A percentile compares a stretch with the other conserved stretches of the same genome.
Conservation (phyloP, 192 early-diverging fungal species). For the Coemansia erecta region DNA sequence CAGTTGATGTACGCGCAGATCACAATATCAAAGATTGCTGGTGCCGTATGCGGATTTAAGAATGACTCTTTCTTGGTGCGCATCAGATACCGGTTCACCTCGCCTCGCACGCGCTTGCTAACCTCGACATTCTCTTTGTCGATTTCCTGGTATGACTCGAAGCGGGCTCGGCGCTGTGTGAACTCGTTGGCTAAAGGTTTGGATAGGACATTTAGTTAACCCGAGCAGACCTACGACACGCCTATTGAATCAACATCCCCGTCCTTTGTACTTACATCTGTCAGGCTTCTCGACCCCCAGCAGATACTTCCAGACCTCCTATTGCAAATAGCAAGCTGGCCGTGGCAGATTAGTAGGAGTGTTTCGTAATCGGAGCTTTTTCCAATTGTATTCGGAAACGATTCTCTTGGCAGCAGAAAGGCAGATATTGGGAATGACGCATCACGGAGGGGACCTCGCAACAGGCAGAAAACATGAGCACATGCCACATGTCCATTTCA, state of each 20-base stretch:
- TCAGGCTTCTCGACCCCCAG: constrained; percentile 80
- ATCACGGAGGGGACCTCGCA: background rate
- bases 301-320: constrained; percentile 86
- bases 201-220: background rate
- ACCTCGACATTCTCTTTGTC: constrained; percentile 62
- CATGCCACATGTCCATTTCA: constrained; percentile 4
- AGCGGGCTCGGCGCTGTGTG: constrained; percentile 57
- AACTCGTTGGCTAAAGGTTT: constrained; percentile 59
- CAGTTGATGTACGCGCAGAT: constrained; percentile 81
- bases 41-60: constrained; percentile 44
- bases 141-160: constrained; percentile 65
- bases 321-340: constrained; percentile 4
- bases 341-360: background rate
- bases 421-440: no score
- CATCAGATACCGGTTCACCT: constrained; percentile 63
- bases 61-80: constrained; percentile 38
- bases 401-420: background rate
- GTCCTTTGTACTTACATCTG: constrained; percentile 49
- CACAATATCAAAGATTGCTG: constrained; percentile 78
- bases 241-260: background rate
- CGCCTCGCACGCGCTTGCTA: constrained; percentile 77
- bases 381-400: background rate
- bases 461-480: constrained; percentile 1
- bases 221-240: no score
- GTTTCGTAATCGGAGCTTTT: no score